A percentile compares a stretch with the other conserved stretches of the same genome.
phyloP scores from a whole-genome alignment of 371 early-diverging fungal genomes.

The Mucor sp. region DNA sequence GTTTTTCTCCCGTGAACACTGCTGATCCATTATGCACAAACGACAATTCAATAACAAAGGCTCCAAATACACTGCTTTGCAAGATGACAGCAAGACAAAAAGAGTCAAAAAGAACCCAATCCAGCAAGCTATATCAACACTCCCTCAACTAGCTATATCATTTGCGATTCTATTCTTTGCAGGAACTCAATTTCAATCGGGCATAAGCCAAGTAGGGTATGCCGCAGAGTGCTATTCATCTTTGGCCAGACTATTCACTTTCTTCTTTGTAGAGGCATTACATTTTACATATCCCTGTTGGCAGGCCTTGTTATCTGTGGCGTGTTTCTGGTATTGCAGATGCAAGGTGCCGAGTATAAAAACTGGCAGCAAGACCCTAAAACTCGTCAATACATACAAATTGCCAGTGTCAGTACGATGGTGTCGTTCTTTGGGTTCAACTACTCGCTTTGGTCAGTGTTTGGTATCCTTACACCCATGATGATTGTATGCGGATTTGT shows the following conservation, averaged over 20 bases:
- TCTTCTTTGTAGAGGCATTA: not conserved
- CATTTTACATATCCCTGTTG: constrained; percentile 15
- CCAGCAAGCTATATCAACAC: constrained; percentile 10
- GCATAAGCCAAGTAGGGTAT: constrained; percentile 3
- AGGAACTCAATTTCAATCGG: not conserved
- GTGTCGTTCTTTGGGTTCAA: constrained; percentile 24
- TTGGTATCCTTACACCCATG: constrained; percentile 21
- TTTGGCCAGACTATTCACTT: not conserved
- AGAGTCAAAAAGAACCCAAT: constrained; percentile 13
- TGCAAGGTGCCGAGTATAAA: constrained; percentile 23
- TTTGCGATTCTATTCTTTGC: constrained; percentile 20
- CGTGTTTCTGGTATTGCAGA: constrained; percentile 17
- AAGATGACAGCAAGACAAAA: not conserved
- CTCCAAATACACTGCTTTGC: not conserved
- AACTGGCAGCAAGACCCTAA: constrained; percentile 26
- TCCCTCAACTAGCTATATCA: constrained; percentile 27
- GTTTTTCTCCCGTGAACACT: not conserved
- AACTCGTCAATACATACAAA: constrained; percentile 24
- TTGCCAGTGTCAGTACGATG: constrained; percentile 17
- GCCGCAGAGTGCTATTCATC: not conserved
- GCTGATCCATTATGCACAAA: not conserved
- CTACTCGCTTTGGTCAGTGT: constrained; percentile 17
- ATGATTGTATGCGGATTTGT: constrained; percentile 10
- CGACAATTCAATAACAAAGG: constrained; percentile 36
- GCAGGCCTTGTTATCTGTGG: constrained; percentile 7